A percentile compares a stretch with the other conserved stretches of the same genome.
Conservation (phyloP, 2,329 filamentous ascomycete species). For the Fusarium solani-melongenae region DNA sequence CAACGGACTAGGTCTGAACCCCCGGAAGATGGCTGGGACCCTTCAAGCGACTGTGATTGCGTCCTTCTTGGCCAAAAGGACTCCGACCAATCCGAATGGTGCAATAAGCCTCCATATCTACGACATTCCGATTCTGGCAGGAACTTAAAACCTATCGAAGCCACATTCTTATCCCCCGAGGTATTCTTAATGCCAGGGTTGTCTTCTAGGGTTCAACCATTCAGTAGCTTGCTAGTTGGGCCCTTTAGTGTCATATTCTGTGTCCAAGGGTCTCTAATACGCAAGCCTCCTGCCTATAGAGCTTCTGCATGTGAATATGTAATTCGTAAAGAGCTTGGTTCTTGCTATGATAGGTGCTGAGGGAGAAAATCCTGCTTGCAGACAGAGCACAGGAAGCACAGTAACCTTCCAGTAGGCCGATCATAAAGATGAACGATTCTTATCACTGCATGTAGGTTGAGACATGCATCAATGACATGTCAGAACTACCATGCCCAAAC, state of each 20-base stretch:
- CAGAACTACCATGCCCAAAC: constrained; percentile 6
- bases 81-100: background rate
- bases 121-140: background rate
- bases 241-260: background rate
- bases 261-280: background rate
- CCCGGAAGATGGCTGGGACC: background rate
- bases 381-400: background rate
- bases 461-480: background rate
- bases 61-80: background rate
- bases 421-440: background rate
- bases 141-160: background rate
- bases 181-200: background rate
- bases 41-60: background rate
- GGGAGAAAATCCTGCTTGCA: background rate
- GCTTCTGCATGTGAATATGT: background rate
- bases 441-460: background rate
- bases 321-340: background rate
- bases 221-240: background rate
- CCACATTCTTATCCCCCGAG: background rate
- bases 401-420: background rate
- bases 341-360: background rate
- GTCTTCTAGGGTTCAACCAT: no score
- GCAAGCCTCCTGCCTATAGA: background rate
- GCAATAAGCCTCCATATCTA: background rate
- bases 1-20: background rate